Evolutionary conservation across 306 rosid species (phyloP), one percentile per base, ranked within the genome.

Genomic region (Potentilla sterilis): DNA sequence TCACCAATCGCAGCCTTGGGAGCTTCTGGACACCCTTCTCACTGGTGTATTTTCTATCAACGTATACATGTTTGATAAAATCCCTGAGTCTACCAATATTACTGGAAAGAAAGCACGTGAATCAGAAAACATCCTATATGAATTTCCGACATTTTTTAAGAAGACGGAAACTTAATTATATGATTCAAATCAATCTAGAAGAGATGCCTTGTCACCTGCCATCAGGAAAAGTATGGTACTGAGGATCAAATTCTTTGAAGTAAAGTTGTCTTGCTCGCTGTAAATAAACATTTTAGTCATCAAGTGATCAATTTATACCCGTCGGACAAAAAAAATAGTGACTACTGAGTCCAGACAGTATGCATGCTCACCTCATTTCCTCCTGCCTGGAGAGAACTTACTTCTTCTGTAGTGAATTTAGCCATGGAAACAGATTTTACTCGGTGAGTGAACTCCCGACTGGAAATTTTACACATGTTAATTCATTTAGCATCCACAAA

Each of bases 351-450:
- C 46, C 3, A 55, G 47, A 10, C 21, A 55, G 61, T 62, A 43
- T 51, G 67, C 35, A 63, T 77, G 72, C 83, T 70, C 48, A 95
- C 99, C 88, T 89, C 93, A 84, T 95, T 95, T 34, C 99, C 99
- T n/a, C 96, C 97, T 12, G 89, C 85, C 81, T 92, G 93, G 79
- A 92, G 96, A 70, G 97, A 89, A 74, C 61, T 54, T 22, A 90
- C 97, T 85, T 95, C 99, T 77, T 92, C 97, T 9, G 77, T 72
- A 55, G 73, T 83, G 76, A 95, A 90, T 77, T 92, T 92, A 35
- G 99, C 92, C 88, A 92, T 83, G 32, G 99, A 95, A 42, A 92
- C 85, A 70, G 99, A 95, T 82, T 95, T 95, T 44, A 95, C 92
- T 79, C 99, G 81, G 51, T 95, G 99, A 16, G 91, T 92, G 48